Base-by-base conservation (phyloP, 805 yeast species). In the Cyberlindnera meyerae region DNA sequence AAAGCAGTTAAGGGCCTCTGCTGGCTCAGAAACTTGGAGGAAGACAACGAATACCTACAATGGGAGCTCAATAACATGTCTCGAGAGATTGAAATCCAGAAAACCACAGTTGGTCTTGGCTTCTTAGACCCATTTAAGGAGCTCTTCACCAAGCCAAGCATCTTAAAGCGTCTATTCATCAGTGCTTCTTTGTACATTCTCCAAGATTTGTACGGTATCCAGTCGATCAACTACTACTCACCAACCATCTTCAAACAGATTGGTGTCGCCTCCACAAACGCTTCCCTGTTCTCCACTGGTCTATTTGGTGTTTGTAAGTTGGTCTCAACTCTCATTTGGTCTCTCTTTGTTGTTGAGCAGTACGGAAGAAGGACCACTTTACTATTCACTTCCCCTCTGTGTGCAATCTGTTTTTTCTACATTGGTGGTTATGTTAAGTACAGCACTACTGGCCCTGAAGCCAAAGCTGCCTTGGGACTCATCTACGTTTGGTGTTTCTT, bases 171-270 rank as follows among this genome's bases (percentile, higher is more conserved):
- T 33, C 51, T 69, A 24, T 43, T 60, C 4, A 47, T 68, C 28
- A 58, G 71, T 5, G 57, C 65, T 2, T 55, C 66, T 2, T 47
- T 67, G n/a, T 68, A 67, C 40, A 49, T 62, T 33, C 54, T 70
- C 56, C 74, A 69, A 42, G 68, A 69, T 42, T 62, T 70, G 29
- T 66, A 65, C 39, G 77, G 77, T 30, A 66, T 73, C 50, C 65
- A 70, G 44, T 74, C 76, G 26, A 60, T 72, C 40, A 70, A 66
- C 29, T 74, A 74, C 51, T 74, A 73, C 51, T 70, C 77, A 9
- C 74, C 74, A 13, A 62, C 69, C 3, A 61, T 74, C 29, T 71
- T 73, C 51, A 55, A 65, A 43, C 63, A 74, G 4, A 59, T 73
- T 31, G 79, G 79, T 11, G 62, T 73, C 11, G 56, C 57, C 27